Conservation (phyloP, 768 basidiomycete species). For the Exidia glandulosa region DNA sequence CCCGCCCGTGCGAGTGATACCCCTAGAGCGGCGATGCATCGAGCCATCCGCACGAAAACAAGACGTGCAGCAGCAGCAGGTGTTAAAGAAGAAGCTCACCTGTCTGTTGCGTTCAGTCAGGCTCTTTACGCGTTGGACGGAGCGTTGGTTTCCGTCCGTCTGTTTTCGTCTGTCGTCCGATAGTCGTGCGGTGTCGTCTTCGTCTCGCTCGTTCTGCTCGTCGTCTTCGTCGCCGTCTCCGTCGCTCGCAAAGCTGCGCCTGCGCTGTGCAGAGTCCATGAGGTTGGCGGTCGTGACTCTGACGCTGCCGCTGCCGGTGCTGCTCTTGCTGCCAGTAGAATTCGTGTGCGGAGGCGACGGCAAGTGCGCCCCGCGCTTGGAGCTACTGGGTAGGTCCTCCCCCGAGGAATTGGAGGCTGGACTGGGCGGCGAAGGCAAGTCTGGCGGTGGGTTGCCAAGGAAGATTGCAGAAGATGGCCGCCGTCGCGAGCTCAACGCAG, state of each 20-base stretch:
- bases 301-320: conserved; percentile 41
- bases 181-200: conserved; percentile 50
- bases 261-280: no score
- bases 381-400: conserved; percentile 41
- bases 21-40: no score
- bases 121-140: conserved; percentile 58
- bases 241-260: conserved; percentile 30
- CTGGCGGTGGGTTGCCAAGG: not conserved
- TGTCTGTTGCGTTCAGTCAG: conserved; percentile 63
- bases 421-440: conserved; percentile 39
- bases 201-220: conserved; percentile 40
- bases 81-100: conserved; percentile 35
- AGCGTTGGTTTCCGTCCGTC: conserved; percentile 40
- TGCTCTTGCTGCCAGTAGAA: conserved; percentile 73
- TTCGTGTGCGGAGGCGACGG: conserved; percentile 81
- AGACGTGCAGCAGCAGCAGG: no score
- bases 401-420: conserved; percentile 61
- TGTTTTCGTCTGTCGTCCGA: conserved; percentile 23
- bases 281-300: conserved; percentile 8
- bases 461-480: conserved; percentile 47
- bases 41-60: no score
- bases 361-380: conserved; percentile 50
- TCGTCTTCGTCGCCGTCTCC: conserved; percentile 32
- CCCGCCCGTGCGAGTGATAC: no score
- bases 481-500: conserved; percentile 22